Evolutionary conservation across 129 eudicot genomes (phyloP).

Genomic region (Heracleum sosnowskyi): DNA sequence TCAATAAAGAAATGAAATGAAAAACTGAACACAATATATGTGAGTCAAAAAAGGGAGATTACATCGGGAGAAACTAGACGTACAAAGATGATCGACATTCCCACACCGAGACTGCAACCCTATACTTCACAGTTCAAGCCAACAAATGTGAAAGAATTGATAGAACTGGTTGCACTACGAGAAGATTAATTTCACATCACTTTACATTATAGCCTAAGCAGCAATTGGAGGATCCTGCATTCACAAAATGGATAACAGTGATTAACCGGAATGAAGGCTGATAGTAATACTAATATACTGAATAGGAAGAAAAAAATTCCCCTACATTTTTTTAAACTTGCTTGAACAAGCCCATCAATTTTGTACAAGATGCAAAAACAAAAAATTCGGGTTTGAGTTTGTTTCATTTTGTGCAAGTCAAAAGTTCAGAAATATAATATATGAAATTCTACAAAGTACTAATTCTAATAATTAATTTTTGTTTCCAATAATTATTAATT

Average conservation of each 20-base stretch:
- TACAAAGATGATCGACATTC: not conserved
- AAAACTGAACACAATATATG: not conserved
- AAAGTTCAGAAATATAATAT: too few species aligned
- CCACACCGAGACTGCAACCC: constrained; percentile 1
- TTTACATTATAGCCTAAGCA: not conserved
- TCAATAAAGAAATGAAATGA: not conserved
- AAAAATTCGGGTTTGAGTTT: not conserved
- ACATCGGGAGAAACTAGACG: not conserved
- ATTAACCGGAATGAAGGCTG: not conserved
- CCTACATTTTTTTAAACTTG: too few species aligned
- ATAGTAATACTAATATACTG: not conserved
- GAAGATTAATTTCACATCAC: not conserved
- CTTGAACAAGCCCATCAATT: too few species aligned
- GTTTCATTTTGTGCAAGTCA: not conserved
- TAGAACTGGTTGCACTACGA: not conserved
- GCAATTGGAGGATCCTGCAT: constrained; percentile 14
- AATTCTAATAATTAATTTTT: not conserved
- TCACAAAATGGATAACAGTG: not conserved
- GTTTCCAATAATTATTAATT: not conserved
- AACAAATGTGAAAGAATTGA: not conserved
- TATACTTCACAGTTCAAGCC: constrained; percentile 3
- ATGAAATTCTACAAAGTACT: not conserved
- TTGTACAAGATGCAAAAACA: not conserved
- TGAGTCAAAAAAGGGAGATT: not conserved
- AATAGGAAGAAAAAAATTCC: not conserved